Evolutionary conservation across 371 early-diverging fungal genomes (phyloP), one percentile per base, ranked within the genome.

Genomic region (Conidiobolus incongruus): DNA sequence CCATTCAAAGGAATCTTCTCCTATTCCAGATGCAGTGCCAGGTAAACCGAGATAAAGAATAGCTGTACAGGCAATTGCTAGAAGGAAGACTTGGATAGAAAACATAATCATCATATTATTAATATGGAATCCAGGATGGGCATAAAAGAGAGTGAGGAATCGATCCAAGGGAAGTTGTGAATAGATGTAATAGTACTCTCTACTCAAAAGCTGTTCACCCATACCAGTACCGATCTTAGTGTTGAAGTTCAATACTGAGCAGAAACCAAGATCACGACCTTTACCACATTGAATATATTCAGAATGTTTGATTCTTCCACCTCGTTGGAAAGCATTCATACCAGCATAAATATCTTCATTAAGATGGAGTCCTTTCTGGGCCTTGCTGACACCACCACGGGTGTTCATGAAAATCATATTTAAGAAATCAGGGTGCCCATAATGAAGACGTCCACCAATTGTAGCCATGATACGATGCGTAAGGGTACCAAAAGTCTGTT

Each of bases 321-420:
- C 88, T 11, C 89, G 67, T 33, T 65, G 68, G 50, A 84, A 72
- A 7, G 86, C 85, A 48, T 70, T 81, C 81, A 90, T 84, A 41
- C 90, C 88, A 4, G 87, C 87, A 47, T 77, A 88, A 47, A 90
- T 87, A 55, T 90, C 90, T 56, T 90, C 90, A 52, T 88, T 90
- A 46, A 90, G 65, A 46, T 84, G 85, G 31, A 90, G 65, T 19
- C 86, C 87, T 54, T 82, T 84, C 51, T 87, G 89, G 4, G 83
- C 90, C 55, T 90, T 90, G 26, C 79, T 75, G 28, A 88, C 74
- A 53, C 78, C 85, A 40, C 86, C 87, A 12, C 87, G 75, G 0
- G 85, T 85, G 3, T 72, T 71, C 90, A 87, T 84, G 49, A 74
- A 89, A 35, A 80, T 67, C 39, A 80, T 72, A 59, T 88, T 88